phyloP scores from a whole-genome alignment of 345 rosid genomes.

The Gossypium thurberi region DNA sequence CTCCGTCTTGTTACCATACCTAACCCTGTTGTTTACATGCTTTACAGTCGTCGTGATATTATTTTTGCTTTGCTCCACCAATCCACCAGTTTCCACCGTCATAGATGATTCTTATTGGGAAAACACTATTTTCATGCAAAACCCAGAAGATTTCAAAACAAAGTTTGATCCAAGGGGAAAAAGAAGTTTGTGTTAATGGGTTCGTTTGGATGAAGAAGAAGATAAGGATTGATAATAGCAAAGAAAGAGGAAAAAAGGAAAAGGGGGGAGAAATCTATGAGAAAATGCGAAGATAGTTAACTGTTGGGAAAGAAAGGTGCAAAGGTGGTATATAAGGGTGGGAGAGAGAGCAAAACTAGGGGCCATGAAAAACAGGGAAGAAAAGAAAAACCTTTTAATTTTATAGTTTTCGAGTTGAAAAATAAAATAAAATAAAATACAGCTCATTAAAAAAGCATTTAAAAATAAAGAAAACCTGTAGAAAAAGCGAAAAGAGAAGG shows the following conservation, averaged over 20 bases:
- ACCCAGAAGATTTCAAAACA: background rate
- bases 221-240: background rate
- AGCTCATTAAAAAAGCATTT: background rate
- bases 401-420: background rate
- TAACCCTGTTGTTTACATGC: slow-evolving; percentile 27
- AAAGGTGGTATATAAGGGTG: slow-evolving; percentile 1
- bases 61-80: slow-evolving; percentile 29
- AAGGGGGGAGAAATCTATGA: background rate
- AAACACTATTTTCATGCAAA: background rate
- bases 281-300: background rate
- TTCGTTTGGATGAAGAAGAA: background rate
- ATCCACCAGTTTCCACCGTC: slow-evolving; percentile 30
- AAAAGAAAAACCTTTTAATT: background rate
- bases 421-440: background rate
- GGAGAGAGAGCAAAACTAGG: slow-evolving; percentile 44
- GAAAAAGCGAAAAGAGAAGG: background rate
- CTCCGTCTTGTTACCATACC: slow-evolving; percentile 26
- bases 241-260: background rate
- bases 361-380: slow-evolving; percentile 26
- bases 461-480: background rate
- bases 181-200: background rate
- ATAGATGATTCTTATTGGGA: background rate
- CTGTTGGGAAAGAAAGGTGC: background rate
- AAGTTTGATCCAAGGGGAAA: background rate
- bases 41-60: background rate